Evolutionary conservation across 2,329 filamentous ascomycete species (phyloP).

Genomic region (Trichoderma sp.): DNA sequence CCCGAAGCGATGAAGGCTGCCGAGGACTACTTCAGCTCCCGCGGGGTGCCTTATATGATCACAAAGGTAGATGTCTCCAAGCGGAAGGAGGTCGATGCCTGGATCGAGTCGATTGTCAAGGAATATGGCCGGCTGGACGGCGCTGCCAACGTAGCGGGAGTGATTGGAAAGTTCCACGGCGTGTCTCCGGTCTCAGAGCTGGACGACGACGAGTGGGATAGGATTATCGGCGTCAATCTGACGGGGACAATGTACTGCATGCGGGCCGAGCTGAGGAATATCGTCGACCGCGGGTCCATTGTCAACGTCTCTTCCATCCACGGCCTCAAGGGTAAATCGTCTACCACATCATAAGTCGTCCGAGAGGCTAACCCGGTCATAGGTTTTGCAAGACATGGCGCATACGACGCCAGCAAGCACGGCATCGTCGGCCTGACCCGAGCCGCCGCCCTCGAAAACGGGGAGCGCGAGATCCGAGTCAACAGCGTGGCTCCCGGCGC

Average conservation of each 20-base stretch:
- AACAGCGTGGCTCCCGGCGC: constrained; percentile 52
- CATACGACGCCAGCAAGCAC: constrained; percentile 43
- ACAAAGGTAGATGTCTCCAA: constrained; percentile 51
- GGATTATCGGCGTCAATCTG: constrained; percentile 50
- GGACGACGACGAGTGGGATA: constrained; percentile 51
- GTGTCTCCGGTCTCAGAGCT: constrained; percentile 45
- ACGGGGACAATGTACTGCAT: constrained; percentile 55
- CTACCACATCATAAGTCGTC: neutral
- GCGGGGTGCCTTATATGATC: constrained; percentile 37
- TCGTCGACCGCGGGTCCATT: constrained; percentile 57
- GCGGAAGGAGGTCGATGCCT: constrained; percentile 51
- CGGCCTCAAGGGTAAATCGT: constrained; percentile 42
- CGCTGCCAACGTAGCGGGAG: constrained; percentile 56
- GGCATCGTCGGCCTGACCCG: constrained; percentile 41
- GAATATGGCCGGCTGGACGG: constrained; percentile 55
- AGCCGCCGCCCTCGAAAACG: constrained; percentile 41
- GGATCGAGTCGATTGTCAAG: constrained; percentile 49
- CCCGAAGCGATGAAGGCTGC: constrained; percentile 39
- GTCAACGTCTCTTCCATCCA: constrained; percentile 60
- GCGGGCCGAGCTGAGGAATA: constrained; percentile 47
- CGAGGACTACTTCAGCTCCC: constrained; percentile 37
- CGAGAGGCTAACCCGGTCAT: neutral
- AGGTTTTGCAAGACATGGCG: constrained; percentile 40
- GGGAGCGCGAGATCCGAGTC: constrained; percentile 46
- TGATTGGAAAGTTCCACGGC: constrained; percentile 50